Conservation (phyloP, 2,329 filamentous ascomycete genomes). For the Diaporthe ampelina region DNA sequence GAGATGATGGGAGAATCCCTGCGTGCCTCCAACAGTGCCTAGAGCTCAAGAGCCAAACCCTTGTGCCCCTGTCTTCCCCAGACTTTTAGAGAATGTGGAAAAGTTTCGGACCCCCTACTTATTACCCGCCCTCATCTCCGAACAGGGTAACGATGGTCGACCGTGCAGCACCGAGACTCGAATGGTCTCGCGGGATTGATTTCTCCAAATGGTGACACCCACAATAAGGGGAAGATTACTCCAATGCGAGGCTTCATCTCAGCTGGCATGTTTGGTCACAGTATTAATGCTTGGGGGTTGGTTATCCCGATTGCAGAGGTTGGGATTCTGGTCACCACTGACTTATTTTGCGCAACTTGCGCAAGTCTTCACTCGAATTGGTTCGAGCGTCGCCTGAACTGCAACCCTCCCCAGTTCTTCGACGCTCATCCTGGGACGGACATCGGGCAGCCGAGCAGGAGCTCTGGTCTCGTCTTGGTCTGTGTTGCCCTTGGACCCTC, state of each 20-base stretch:
- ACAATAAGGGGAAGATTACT: slow-evolving; percentile 11
- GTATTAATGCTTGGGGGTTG: slow-evolving; percentile 11
- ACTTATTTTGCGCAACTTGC: background rate
- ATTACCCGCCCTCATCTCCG: slow-evolving; percentile 28
- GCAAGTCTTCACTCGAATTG: slow-evolving; percentile 11
- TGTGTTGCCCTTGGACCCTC: slow-evolving; percentile 26
- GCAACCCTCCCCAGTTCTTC: slow-evolving; percentile 25
- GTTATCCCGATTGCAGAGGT: background rate
- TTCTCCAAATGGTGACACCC: slow-evolving; percentile 25
- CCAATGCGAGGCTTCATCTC: slow-evolving; percentile 13
- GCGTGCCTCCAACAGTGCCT: slow-evolving; percentile 20
- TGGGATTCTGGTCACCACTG: background rate
- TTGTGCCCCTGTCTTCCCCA: slow-evolving; percentile 42
- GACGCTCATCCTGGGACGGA: slow-evolving; percentile 4
- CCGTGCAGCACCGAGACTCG: slow-evolving; percentile 28
- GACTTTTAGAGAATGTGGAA: slow-evolving; percentile 34
- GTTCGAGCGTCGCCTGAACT: slow-evolving; percentile 12
- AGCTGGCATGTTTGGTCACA: background rate
- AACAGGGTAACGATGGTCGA: slow-evolving; percentile 32
- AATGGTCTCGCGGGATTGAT: slow-evolving; percentile 8
- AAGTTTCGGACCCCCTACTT: slow-evolving; percentile 20
- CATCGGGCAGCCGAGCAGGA: slow-evolving; percentile 14
- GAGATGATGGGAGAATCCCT: slow-evolving; percentile 39
- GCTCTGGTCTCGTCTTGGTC: slow-evolving; percentile 30
- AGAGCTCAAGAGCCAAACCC: slow-evolving; percentile 19